These are phyloP conservation scores for Orbilia oligospora DNA, from an alignment of 2,329 filamentous ascomycete species.

Conservation along the genomic window DNA sequence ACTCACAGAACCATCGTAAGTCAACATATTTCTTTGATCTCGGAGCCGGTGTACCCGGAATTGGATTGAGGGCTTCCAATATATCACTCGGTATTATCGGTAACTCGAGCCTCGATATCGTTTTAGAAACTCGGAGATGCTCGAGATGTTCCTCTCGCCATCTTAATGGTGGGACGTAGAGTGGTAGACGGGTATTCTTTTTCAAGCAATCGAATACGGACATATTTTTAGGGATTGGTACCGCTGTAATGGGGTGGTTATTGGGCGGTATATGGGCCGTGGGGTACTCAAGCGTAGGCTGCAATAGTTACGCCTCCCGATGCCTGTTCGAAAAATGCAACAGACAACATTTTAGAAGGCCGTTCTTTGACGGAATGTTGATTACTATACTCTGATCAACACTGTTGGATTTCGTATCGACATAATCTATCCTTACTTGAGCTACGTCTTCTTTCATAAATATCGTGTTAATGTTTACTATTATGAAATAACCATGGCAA, in stretches of 20 bases:
- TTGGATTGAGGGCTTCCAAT: not conserved
- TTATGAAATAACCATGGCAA: too few relatives aligned
- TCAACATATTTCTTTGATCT: slow-evolving; percentile 15
- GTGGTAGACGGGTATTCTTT: slow-evolving; percentile 11
- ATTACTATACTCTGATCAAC: not conserved
- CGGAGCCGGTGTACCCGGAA: slow-evolving; percentile 11
- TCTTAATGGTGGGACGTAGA: slow-evolving; percentile 7
- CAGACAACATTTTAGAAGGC: not conserved
- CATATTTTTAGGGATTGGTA: slow-evolving; percentile 5
- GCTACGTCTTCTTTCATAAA: too few relatives aligned
- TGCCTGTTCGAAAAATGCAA: slow-evolving; percentile 9
- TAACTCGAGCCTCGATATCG: slow-evolving; percentile 1
- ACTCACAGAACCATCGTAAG: slow-evolving; percentile 14
- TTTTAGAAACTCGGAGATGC: slow-evolving; percentile 10
- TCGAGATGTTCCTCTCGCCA: slow-evolving; percentile 32
- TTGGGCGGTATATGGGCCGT: not conserved
- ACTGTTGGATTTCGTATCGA: not conserved
- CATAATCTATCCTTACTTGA: too few relatives aligned
- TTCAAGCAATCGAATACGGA: slow-evolving; percentile 23
- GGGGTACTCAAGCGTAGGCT: not conserved
- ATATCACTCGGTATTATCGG: slow-evolving; percentile 8
- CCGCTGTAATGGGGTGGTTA: not conserved
- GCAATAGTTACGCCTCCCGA: not conserved
- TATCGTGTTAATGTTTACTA: too few relatives aligned
- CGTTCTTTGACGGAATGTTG: not conserved